Percentiles rank a stretch among this genome's conserved stretches.
Evolutionary conservation across 1,284 basidiomycete genomes (phyloP).

Genomic region (Leccinum olivaceoglutinosum): DNA sequence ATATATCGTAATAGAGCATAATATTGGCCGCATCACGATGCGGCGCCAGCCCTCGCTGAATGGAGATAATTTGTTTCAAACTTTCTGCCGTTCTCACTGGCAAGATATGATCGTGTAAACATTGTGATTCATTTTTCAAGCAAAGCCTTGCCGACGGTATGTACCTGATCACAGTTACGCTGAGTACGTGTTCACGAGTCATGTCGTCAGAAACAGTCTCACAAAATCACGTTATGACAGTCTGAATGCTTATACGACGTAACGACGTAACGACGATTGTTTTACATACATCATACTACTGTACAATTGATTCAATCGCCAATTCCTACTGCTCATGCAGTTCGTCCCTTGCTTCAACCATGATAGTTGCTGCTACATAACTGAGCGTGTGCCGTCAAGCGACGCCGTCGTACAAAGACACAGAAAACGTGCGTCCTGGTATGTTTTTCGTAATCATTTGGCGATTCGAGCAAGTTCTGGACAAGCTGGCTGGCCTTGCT

Average conservation of each 20-base stretch:
- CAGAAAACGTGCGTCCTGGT: slow-evolving; percentile 17
- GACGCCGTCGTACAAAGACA: background rate
- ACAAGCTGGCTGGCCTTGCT: slow-evolving; percentile 20
- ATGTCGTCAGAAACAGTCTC: no score
- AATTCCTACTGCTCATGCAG: background rate
- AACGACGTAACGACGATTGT: no score
- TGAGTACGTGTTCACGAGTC: no score
- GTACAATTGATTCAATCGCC: background rate
- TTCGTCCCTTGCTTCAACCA: slow-evolving; percentile 11
- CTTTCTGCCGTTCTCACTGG: background rate
- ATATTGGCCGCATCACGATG: background rate
- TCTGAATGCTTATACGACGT: no score
- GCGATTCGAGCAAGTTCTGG: slow-evolving; percentile 18
- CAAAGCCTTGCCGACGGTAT: no score
- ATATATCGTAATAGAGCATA: background rate
- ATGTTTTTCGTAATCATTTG: slow-evolving; percentile 17
- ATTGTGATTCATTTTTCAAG: background rate
- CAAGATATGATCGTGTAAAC: background rate
- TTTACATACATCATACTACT: background rate
- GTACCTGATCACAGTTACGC: no score
- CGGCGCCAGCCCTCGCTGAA: background rate
- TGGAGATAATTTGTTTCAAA: background rate
- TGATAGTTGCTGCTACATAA: slow-evolving; percentile 20
- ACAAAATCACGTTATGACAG: no score
- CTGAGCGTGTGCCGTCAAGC: slow-evolving; percentile 11